A percentile compares a stretch with the other conserved stretches of the same genome.
Evolutionary conservation across 805 yeast species (phyloP).

Genomic region (Saccharomyces cerevisiae): DNA sequence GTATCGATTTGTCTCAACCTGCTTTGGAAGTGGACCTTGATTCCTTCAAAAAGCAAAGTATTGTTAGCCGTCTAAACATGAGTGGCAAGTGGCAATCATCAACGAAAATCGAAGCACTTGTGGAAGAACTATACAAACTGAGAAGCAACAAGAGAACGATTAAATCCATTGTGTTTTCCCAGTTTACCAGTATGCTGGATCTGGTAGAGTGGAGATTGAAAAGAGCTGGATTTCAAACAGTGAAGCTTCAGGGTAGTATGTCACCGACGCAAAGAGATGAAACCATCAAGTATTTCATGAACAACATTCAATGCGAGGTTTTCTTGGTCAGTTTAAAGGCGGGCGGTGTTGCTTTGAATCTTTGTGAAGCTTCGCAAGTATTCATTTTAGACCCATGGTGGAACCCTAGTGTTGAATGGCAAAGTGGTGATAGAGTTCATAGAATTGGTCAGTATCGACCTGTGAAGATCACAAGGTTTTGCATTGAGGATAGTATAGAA

Average conservation of each 20-base stretch:
- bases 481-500: slow-evolving; percentile 95
- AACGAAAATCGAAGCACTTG: slow-evolving; percentile 91
- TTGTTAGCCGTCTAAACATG: slow-evolving; percentile 81
- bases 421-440: slow-evolving; percentile 95
- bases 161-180: slow-evolving; percentile 94
- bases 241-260: slow-evolving; percentile 93
- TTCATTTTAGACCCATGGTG: slow-evolving; percentile 98
- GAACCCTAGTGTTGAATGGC: slow-evolving; percentile 99
- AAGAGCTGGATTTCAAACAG: slow-evolving; percentile 92
- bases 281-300: slow-evolving; percentile 87
- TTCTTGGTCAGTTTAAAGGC: slow-evolving; percentile 93
- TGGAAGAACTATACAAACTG: slow-evolving; percentile 81
- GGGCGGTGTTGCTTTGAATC: slow-evolving; percentile 95
- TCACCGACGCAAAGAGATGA: slow-evolving; percentile 91
- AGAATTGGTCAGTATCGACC: slow-evolving; percentile 96
- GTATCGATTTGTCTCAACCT: slow-evolving; percentile 84
- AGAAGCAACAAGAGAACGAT: slow-evolving; percentile 83
- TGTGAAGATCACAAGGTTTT: slow-evolving; percentile 81
- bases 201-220: slow-evolving; percentile 91
- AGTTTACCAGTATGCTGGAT: slow-evolving; percentile 94
- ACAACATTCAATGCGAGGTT: slow-evolving; percentile 84
- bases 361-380: slow-evolving; percentile 96
- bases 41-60: slow-evolving; percentile 48
- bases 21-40: slow-evolving; percentile 58
- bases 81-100: slow-evolving; percentile 88